Conservation (phyloP, 345 rosid genomes). For the Gossypium arboreum region DNA sequence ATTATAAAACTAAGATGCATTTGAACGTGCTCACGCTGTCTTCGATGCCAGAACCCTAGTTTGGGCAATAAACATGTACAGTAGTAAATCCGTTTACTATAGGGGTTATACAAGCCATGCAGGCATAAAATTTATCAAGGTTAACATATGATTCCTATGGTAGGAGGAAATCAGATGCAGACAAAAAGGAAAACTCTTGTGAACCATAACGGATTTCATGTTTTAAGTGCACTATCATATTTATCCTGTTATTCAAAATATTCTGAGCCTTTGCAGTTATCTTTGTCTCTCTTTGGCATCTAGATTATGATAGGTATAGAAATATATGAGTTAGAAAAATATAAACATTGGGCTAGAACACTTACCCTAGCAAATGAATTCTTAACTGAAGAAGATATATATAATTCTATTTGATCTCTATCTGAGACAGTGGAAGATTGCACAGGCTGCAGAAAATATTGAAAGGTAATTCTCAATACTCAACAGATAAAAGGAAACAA, state of each 20-base stretch:
- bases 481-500: conserved; percentile 5
- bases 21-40: background rate
- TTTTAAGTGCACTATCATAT: background rate
- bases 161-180: background rate
- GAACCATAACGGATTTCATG: background rate
- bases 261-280: background rate
- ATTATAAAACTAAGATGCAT: background rate
- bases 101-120: background rate
- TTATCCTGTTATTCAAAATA: background rate
- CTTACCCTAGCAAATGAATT: conserved; percentile 75
- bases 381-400: conserved; percentile 76
- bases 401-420: conserved; percentile 81
- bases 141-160: background rate
- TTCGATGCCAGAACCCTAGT: background rate
- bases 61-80: background rate
- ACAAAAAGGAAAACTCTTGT: background rate
- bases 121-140: background rate
- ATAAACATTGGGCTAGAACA: conserved; percentile 12
- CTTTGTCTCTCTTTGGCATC: background rate
- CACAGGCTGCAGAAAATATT: conserved; percentile 52
- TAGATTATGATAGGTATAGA: background rate
- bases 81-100: background rate
- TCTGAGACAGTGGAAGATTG: conserved; percentile 54
- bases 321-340: background rate
- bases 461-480: conserved; percentile 18